Evolutionary conservation across 352 stramenopile species (phyloP).

Genomic region (Pythium brachiatum): DNA sequence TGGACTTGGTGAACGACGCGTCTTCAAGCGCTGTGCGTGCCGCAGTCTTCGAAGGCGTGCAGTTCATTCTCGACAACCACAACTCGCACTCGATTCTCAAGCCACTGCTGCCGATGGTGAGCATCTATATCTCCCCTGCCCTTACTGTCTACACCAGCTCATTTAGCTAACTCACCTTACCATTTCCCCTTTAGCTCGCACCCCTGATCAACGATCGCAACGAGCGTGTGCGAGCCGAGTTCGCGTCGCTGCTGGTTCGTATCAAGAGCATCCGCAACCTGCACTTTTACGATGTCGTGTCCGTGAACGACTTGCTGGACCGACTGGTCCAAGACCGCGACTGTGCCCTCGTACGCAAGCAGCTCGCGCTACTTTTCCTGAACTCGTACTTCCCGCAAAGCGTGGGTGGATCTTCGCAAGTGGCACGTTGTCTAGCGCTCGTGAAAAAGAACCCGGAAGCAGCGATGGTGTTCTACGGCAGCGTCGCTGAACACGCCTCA

Average conservation of each 20-base stretch:
- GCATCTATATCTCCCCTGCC: constrained; percentile 7
- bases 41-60: constrained; percentile 79
- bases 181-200: constrained; percentile 45
- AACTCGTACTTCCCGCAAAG: constrained; percentile 88
- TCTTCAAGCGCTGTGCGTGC: constrained; percentile 75
- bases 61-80: constrained; percentile 87
- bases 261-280: constrained; percentile 88
- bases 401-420: constrained; percentile 74
- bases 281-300: constrained; percentile 86
- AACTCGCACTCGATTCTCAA: constrained; percentile 84
- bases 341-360: constrained; percentile 55
- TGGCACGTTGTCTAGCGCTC: constrained; percentile 73
- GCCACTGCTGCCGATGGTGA: constrained; percentile 78
- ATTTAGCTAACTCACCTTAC: too few species aligned
- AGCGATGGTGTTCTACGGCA: constrained; percentile 81
- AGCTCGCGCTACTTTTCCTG: constrained; percentile 78
- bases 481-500: constrained; percentile 69
- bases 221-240: constrained; percentile 78
- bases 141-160: constrained; percentile 2
- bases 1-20: constrained; percentile 80
- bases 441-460: constrained; percentile 82
- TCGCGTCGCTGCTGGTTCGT: constrained; percentile 71
- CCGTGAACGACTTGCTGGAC: constrained; percentile 71
- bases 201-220: constrained; percentile 84
- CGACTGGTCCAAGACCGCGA: constrained; percentile 70